Base-by-base conservation (phyloP, 192 early-diverging fungal species). In the Gigaspora rosea region DNA sequence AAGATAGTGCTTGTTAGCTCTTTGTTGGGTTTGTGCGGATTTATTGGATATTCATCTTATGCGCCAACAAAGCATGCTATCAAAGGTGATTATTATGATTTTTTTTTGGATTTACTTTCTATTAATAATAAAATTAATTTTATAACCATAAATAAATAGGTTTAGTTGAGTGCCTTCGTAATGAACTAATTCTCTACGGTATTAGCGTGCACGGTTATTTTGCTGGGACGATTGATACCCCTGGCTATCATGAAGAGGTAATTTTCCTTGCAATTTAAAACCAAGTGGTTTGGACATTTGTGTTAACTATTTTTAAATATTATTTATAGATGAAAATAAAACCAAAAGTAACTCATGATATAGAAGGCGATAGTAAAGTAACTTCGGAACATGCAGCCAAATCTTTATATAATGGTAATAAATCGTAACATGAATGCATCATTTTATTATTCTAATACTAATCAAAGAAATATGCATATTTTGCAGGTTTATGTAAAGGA, bases 11-110 rank as follows among this genome's bases (percentile, higher is more conserved):
- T 93, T 77, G 89, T 93, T 4, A 90, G 88, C 36, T 93, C 92
- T 20, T 83, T 88, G 47, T 79, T 91, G 22, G 92, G 91, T 18
- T 78, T 94, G 22, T 76, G 92, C 35, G 90, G 91, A 6, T 88
- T 94, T 79, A 81, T 88, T 64, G 93, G 93, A 16, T 94, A 89
- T 63, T 69, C 83, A 52, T 84, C 84, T 13, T 94, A 94, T 76
- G 77, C 86, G 8, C 90, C 91, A 16, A 85, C 90, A n/a, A 94
- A 94, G 69, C 90, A 84, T 73, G 93, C 93, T 35, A 71, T 94
- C 8, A 89, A 90, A 54, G 92, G 92, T 48, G 27, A 27, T 27
- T 27, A 27, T 27, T 27, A 27, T 27, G 27, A 27, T 27, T 27
- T 27, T 27, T 27, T 27, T 27, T 27, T 27, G 0, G 27, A 27